Percentiles rank a stretch among this genome's conserved stretches.
phyloP scores from a whole-genome alignment of 2,329 filamentous ascomycete genomes.

The Aspergillus piperis region DNA sequence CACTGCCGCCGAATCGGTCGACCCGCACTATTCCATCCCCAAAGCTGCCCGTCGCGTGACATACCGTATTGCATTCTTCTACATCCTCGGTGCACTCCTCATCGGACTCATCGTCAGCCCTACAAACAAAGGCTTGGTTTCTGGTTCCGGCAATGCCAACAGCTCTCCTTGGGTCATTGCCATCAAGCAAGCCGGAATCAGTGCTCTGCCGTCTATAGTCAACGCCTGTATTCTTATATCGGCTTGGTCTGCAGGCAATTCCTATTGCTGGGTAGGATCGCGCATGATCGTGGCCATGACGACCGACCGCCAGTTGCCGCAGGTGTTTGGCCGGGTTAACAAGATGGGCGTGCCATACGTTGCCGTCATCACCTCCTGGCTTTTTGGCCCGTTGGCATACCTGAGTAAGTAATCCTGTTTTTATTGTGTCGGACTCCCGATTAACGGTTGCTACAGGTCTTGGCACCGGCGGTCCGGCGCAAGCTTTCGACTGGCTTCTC shows the following conservation, averaged over 20 bases:
- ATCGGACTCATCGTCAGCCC: slow-evolving; percentile 35
- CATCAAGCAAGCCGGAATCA: slow-evolving; percentile 37
- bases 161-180: slow-evolving; percentile 41
- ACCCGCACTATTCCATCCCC: slow-evolving; percentile 43
- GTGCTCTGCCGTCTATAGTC: slow-evolving; percentile 35
- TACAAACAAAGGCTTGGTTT: slow-evolving; percentile 22
- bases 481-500: slow-evolving; percentile 45
- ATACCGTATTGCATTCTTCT: slow-evolving; percentile 43
- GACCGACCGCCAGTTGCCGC: slow-evolving; percentile 60
- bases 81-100: slow-evolving; percentile 34
- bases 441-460: slow-evolving; percentile 24
- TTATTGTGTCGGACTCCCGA: background rate
- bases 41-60: slow-evolving; percentile 45
- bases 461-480: slow-evolving; percentile 36
- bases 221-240: slow-evolving; percentile 41
- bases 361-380: slow-evolving; percentile 57
- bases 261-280: slow-evolving; percentile 55
- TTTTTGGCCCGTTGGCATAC: slow-evolving; percentile 47
- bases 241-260: slow-evolving; percentile 46
- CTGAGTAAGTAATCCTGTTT: slow-evolving; percentile 28
- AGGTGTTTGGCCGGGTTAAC: slow-evolving; percentile 57
- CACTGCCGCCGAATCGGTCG: slow-evolving; percentile 43
- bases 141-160: slow-evolving; percentile 31
- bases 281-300: slow-evolving; percentile 63
- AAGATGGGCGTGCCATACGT: slow-evolving; percentile 59